Base-by-base conservation (phyloP, 345 rosid genomes). In the Isatis tinctoria region DNA sequence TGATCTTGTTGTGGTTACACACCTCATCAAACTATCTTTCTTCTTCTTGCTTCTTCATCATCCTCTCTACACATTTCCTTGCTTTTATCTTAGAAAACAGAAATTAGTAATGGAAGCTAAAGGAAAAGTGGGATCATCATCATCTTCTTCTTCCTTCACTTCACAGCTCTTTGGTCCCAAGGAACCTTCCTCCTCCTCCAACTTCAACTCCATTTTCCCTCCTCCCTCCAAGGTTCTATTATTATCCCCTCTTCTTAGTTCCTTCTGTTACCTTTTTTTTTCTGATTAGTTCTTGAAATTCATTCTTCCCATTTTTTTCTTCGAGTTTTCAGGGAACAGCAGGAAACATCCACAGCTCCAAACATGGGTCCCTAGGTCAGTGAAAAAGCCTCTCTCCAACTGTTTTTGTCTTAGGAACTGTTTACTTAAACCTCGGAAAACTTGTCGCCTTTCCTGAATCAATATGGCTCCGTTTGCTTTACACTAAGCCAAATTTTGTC, bases 121-220 rank as follows among this genome's bases (percentile, higher is more conserved):
- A 79, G 85, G 80, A 62, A 72, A 78, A 69, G 59, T 61, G 16
- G 65, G 83, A 61, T 79, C 81, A 40, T 59, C 83, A 45, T 79
- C 75, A 8, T 70, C 87, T 33, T 71, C 87, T 45, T 82, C 87
- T 41, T 88, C 87, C 3, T 83, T 86, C 62, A 79, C 87, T 6
- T 69, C 87, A 72, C 84, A 88, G 57, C 87, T 92, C 62, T 92
- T 87, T 67, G 90, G 95, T 72, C 77, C 75, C 75, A 92, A 82
- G 80, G 86, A 88, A 57, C 67, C 84, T 28, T 60, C 91, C 9
- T 79, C 91, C 13, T 47, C 87, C n/a, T 83, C 91, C 54, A 80
- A 66, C 54, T 84, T 90, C 45, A 81, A 82, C 43, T 86, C 96
- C 43, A 87, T 92, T 56, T 87, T 90, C 58, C 79, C 91, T 60